A percentile compares a stretch with the other conserved stretches of the same genome.
These are phyloP conservation scores for Scheffersomyces coipomensis DNA, from an alignment of 805 yeast genomes.

Conservation along the genomic window DNA sequence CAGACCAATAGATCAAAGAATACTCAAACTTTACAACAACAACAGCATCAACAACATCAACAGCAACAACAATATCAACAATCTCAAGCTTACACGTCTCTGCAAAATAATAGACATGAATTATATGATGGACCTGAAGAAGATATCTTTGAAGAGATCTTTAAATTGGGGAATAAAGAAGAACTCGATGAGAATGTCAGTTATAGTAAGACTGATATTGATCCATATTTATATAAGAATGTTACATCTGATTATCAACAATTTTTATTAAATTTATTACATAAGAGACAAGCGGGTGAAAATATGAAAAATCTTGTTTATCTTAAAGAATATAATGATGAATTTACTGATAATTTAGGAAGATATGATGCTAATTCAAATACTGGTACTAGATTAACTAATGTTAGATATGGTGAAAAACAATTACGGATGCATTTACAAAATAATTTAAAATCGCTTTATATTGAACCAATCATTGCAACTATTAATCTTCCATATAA, in stretches of 20 bases:
- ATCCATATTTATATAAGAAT: constrained; percentile 10
- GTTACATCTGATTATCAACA: constrained; percentile 9
- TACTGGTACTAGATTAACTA: neutral
- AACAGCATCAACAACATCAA: constrained; percentile 3
- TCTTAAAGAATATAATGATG: constrained; percentile 9
- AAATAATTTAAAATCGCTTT: constrained; percentile 33
- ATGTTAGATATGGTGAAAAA: constrained; percentile 19
- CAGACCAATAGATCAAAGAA: neutral
- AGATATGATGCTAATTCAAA: constrained; percentile 3
- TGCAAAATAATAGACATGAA: constrained; percentile 4
- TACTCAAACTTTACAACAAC: neutral
- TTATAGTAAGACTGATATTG: neutral
- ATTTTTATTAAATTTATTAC: constrained; percentile 5
- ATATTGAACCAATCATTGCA: constrained; percentile 40
- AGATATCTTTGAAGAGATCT: constrained; percentile 9
- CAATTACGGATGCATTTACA: constrained; percentile 34
- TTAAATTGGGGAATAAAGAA: constrained; percentile 8
- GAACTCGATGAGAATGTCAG: neutral
- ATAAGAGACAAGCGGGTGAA: constrained; percentile 1
- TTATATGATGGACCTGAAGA: constrained; percentile 2
- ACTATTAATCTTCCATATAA: constrained; percentile 20
- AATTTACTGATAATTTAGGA: constrained; percentile 7
- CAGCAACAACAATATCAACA: constrained; percentile 7
- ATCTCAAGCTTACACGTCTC: neutral
- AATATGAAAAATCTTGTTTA: constrained; percentile 9